Evolutionary conservation across 768 basidiomycete species (phyloP).

Genomic region (Boletus rubescentipes): DNA sequence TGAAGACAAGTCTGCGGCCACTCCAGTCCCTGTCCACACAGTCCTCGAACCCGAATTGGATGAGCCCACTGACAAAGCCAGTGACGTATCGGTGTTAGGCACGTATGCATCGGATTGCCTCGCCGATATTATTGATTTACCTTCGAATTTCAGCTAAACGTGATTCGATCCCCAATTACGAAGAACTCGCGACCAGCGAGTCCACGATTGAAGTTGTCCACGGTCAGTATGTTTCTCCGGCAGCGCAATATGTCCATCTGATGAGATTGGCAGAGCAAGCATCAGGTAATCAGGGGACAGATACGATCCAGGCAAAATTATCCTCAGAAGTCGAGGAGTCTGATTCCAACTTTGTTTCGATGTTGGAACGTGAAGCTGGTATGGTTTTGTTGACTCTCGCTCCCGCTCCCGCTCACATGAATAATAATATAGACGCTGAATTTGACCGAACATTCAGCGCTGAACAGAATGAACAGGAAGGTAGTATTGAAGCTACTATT

Average conservation of each 20-base stretch:
- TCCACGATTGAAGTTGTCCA: not conserved
- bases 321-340: constrained; percentile 26
- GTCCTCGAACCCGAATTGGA: constrained; percentile 9
- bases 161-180: not conserved
- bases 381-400: not conserved
- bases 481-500: constrained; percentile 16
- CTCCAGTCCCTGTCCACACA: constrained; percentile 11
- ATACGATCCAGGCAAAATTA: not conserved
- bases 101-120: not conserved
- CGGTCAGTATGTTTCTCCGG: constrained; percentile 9
- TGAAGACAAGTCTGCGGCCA: constrained; percentile 10
- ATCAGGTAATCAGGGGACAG: constrained; percentile 15
- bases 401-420: constrained; percentile 5
- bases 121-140: not conserved
- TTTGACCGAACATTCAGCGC: constrained; percentile 24
- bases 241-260: not conserved
- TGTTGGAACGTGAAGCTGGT: constrained; percentile 34
- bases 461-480: constrained; percentile 16
- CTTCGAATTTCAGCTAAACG: constrained; percentile 6
- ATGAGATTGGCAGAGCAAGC: constrained; percentile 7
- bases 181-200: constrained; percentile 1
- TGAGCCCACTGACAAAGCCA: not conserved
- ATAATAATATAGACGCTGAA: constrained; percentile 20
- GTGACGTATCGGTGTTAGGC: constrained; percentile 3
- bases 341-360: constrained; percentile 26